These are phyloP conservation scores for Hypoxylon crocopeplum DNA, from an alignment of 495 filamentous ascomycete species.

Conservation along the genomic window DNA sequence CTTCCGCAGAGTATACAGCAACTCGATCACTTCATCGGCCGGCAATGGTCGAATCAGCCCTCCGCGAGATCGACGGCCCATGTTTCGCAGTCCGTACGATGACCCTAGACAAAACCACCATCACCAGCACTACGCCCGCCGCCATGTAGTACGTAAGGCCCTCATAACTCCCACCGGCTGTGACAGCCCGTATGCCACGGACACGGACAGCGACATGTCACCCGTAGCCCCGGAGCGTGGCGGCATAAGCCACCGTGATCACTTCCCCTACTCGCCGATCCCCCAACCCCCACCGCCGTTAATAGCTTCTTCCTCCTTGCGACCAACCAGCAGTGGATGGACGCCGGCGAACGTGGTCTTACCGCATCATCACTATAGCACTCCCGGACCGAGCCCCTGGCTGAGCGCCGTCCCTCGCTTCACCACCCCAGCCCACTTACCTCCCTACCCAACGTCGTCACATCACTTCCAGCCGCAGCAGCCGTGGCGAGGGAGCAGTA, in stretches of 20 bases:
- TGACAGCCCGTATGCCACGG: constrained; percentile 45
- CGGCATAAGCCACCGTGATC: constrained; percentile 31
- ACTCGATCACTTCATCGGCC: constrained; percentile 6
- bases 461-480: constrained; percentile 14
- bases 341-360: constrained; percentile 35
- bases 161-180: constrained; percentile 25
- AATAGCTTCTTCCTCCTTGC: constrained; percentile 15
- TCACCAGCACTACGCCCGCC: constrained; percentile 21
- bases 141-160: not conserved
- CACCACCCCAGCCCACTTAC: constrained; percentile 32
- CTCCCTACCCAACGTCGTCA: not conserved
- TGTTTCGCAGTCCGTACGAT: constrained; percentile 25
- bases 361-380: constrained; percentile 18
- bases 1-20: constrained; percentile 49
- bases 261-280: constrained; percentile 36
- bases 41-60: constrained; percentile 11
- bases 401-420: constrained; percentile 53
- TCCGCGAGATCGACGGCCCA: constrained; percentile 23
- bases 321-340: constrained; percentile 29
- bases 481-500: constrained; percentile 19
- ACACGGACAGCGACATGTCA: constrained; percentile 48
- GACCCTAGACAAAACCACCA: constrained; percentile 32
- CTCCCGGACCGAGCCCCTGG: constrained; percentile 46
- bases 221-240: constrained; percentile 29
- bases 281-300: constrained; percentile 5